phyloP scores from a whole-genome alignment of 2,329 filamentous ascomycete species.

The Fusarium tupiense region DNA sequence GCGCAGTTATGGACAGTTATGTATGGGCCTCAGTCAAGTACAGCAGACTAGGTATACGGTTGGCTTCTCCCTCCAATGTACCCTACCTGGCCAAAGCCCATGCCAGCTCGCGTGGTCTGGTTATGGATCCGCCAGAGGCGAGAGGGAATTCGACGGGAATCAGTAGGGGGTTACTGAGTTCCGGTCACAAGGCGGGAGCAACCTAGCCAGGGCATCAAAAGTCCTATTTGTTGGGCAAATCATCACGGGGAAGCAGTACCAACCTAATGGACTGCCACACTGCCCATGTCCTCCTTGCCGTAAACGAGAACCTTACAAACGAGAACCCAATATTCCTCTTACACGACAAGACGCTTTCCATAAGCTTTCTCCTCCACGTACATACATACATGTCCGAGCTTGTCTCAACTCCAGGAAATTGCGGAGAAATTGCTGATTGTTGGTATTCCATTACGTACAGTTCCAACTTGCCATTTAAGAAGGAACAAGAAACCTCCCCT shows the following conservation, averaged over 20 bases:
- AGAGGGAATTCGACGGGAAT: background rate
- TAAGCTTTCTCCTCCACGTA: background rate
- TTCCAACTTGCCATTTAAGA: background rate
- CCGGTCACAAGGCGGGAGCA: background rate
- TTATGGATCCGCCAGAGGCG: background rate
- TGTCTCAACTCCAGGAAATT: constrained; percentile 16
- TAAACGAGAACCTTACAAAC: background rate
- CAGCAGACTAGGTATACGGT: background rate
- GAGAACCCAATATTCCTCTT: background rate
- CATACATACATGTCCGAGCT: constrained; percentile 5
- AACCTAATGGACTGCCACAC: background rate
- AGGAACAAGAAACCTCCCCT: constrained; percentile 18
- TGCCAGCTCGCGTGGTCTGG: constrained; percentile 5
- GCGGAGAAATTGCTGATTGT: constrained; percentile 24
- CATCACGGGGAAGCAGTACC: background rate
- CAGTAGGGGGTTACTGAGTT: background rate
- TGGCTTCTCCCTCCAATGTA: background rate
- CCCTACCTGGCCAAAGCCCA: constrained; percentile 7
- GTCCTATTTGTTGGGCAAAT: background rate
- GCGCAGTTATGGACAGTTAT: constrained; percentile 3
- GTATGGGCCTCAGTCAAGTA: constrained; percentile 3
- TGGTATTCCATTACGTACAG: constrained; percentile 33
- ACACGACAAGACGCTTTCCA: background rate
- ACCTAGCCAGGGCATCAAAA: background rate
- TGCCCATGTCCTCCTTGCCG: background rate